Conservation (phyloP, 805 yeast species). For the Peterozyma xylosa region DNA sequence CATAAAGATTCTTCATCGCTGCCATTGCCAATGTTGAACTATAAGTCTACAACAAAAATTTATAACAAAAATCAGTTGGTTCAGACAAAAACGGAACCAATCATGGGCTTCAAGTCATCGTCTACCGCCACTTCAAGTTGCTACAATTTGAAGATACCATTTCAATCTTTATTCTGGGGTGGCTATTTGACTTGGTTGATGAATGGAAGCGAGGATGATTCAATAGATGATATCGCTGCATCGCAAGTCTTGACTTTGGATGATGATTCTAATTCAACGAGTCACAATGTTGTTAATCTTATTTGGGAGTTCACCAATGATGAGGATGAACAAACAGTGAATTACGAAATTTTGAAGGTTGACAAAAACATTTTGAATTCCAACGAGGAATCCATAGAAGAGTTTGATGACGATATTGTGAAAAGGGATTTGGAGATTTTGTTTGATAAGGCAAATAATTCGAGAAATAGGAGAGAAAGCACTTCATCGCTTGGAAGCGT, state of each 20-base stretch:
- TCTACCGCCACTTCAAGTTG: not conserved
- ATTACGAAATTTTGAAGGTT: conserved; percentile 1
- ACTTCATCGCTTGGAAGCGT: not conserved
- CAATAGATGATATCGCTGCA: conserved; percentile 3
- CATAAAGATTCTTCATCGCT: not conserved
- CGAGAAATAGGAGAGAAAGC: not conserved
- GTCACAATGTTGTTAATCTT: conserved; percentile 1
- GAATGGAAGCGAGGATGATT: conserved; percentile 8
- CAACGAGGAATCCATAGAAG: not conserved
- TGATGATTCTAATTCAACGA: not conserved
- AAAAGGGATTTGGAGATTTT: not conserved
- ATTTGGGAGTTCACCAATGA: conserved; percentile 4
- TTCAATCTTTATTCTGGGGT: conserved; percentile 8
- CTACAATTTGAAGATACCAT: conserved; percentile 7
- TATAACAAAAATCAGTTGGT: conserved; percentile 7
- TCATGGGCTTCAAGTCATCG: conserved; percentile 4
- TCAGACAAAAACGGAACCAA: conserved; percentile 6
- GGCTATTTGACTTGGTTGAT: conserved; percentile 9
- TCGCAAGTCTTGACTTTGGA: conserved; percentile 4
- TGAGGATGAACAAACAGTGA: not conserved
- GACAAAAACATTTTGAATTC: not conserved
- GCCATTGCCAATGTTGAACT: conserved; percentile 1
- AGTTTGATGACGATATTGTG: not conserved
- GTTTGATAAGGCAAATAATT: not conserved
- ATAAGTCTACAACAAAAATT: conserved; percentile 1